Conservation (phyloP, 495 filamentous ascomycete species). For the Trichoderma gamsii region DNA sequence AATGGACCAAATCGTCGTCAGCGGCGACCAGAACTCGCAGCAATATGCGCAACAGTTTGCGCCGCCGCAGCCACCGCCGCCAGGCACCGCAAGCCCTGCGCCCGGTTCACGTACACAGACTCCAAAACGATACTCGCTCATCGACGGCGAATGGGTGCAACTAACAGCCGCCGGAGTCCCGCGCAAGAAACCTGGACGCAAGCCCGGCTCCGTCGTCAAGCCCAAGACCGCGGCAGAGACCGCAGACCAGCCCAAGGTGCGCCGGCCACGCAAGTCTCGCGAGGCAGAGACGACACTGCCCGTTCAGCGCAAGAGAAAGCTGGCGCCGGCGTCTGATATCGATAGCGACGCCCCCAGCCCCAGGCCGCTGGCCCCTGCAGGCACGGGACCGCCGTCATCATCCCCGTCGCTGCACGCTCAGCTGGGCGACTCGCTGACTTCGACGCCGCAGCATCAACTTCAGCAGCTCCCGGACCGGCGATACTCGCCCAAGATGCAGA, state of each 20-base stretch:
- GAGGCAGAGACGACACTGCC: conserved; percentile 49
- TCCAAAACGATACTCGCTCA: neutral
- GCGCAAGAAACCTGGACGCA: conserved; percentile 45
- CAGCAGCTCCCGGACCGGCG: neutral
- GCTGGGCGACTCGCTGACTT: conserved; percentile 14
- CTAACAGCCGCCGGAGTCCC: conserved; percentile 43
- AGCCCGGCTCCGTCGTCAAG: conserved; percentile 44
- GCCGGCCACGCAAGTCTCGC: conserved; percentile 49
- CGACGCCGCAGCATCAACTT: neutral
- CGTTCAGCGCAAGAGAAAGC: conserved; percentile 47
- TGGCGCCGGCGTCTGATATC: conserved; percentile 28
- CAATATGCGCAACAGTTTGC: conserved; percentile 18
- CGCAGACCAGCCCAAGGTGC: conserved; percentile 44
- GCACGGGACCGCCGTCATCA: conserved; percentile 18
- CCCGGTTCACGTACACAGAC: neutral
- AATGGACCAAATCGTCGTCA: conserved; percentile 36
- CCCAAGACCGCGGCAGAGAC: conserved; percentile 39
- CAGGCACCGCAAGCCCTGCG: conserved; percentile 10
- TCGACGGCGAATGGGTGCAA: conserved; percentile 23
- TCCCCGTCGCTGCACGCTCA: conserved; percentile 2
- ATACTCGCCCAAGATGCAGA: conserved; percentile 26
- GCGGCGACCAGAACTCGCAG: conserved; percentile 25
- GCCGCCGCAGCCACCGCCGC: conserved; percentile 1
- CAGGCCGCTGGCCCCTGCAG: conserved; percentile 22
- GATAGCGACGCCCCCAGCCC: conserved; percentile 21